Percentiles rank a stretch among this genome's conserved stretches.
These are phyloP conservation scores for Colletotrichum costaricense DNA, from an alignment of 2,329 filamentous ascomycete species.

Conservation along the genomic window DNA sequence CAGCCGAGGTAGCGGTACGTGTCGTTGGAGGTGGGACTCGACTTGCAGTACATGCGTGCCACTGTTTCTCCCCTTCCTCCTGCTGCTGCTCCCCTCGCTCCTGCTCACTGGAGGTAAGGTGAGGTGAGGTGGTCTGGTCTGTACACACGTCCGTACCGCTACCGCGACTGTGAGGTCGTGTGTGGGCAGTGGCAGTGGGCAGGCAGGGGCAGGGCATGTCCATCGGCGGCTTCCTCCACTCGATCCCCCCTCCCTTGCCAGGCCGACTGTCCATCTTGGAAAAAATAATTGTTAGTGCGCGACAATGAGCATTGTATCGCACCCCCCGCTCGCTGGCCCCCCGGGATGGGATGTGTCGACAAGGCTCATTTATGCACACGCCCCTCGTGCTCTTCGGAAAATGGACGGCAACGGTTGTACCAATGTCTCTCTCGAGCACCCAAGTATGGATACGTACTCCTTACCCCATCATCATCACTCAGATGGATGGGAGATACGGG, in stretches of 20 bases:
- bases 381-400: background rate
- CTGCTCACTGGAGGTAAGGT: background rate
- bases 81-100: background rate
- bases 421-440: background rate
- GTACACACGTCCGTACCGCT: background rate
- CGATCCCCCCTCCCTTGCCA: slow-evolving; percentile 28
- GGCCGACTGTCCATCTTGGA: slow-evolving; percentile 11
- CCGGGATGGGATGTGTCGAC: slow-evolving; percentile 26
- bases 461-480: background rate
- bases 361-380: slow-evolving; percentile 14
- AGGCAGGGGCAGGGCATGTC: slow-evolving; percentile 25
- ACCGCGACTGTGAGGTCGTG: background rate
- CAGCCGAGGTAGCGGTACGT: background rate
- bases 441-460: slow-evolving; percentile 2
- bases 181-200: slow-evolving; percentile 18
- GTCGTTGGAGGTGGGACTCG: background rate
- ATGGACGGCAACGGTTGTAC: background rate
- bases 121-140: too few relatives aligned
- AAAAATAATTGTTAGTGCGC: slow-evolving; percentile 36
- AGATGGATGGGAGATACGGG: background rate
- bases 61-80: background rate
- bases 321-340: slow-evolving; percentile 1
- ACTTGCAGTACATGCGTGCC: background rate
- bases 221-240: slow-evolving; percentile 32
- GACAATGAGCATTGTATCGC: slow-evolving; percentile 23